Evolutionary conservation across 108 stramenopile genomes (phyloP).

Genomic region (Cyclostephanos tholiformis): DNA sequence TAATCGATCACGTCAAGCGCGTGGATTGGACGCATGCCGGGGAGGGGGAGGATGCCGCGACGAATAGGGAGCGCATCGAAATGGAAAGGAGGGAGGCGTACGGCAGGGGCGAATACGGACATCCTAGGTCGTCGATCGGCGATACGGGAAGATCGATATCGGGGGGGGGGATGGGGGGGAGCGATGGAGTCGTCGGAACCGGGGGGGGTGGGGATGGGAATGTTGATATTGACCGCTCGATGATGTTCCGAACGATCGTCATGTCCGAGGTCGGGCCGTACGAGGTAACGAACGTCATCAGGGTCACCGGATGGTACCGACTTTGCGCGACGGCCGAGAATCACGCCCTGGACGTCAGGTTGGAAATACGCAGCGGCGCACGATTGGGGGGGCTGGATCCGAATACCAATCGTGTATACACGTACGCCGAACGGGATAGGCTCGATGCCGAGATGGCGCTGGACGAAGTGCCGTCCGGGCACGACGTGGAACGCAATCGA

Average conservation of each 20-base stretch:
- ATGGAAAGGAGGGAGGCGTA: constrained; percentile 8
- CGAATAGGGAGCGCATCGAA: not conserved
- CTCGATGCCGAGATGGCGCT: constrained; percentile 57
- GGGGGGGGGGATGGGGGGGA: not conserved
- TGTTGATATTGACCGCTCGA: no score
- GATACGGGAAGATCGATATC: no score
- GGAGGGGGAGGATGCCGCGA: constrained; percentile 29
- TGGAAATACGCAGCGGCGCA: constrained; percentile 17
- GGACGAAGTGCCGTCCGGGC: constrained; percentile 29
- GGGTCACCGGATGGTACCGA: constrained; percentile 29
- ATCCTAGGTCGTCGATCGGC: not conserved
- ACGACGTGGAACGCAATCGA: constrained; percentile 10
- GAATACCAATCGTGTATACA: constrained; percentile 24
- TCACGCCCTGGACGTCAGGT: constrained; percentile 4
- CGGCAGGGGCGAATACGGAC: not conserved
- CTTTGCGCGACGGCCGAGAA: constrained; percentile 16
- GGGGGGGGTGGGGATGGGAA: no score
- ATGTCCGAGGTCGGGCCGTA: constrained; percentile 18
- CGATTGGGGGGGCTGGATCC: constrained; percentile 24
- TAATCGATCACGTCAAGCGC: constrained; percentile 9
- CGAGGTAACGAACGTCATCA: constrained; percentile 24
- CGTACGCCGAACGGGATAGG: constrained; percentile 44
- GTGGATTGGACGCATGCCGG: constrained; percentile 50
- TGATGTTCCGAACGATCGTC: constrained; percentile 10
- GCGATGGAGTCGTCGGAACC: not conserved